Base-by-base conservation (phyloP, 768 basidiomycete species). In the Artomyces pyxidatus region DNA sequence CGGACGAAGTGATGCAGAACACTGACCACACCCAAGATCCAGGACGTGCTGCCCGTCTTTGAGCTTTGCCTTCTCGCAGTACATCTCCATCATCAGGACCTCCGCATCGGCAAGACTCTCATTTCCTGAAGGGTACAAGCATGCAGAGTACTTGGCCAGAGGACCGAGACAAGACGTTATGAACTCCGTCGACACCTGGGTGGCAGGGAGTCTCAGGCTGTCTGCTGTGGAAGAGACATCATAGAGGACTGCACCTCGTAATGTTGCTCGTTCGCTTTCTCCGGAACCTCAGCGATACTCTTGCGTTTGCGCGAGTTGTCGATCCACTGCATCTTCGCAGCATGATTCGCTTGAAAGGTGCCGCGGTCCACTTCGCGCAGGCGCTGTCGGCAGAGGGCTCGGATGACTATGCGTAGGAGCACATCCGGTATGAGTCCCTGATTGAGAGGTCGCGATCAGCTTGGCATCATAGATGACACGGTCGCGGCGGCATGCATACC, bases 211-310 rank as follows among this genome's bases (percentile, higher is more conserved):
- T 29, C 19, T 47, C 1, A n/a, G 37, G 21, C 16, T n/a, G n/a
- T n/a, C n/a, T n/a, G n/a, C 21, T 21, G 1, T 38, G 27, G 4
- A 12, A 28, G 1, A 37, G 44, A 42, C 23, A 48, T 22, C 28
- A 19, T 14, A 29, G 5, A 30, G 25, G 11, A 61, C n/a, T n/a
- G 55, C 49, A 81, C 83, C 68, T 86, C 83, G 61, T 86, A 86
- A 58, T 86, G 83, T 61, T 85, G 84, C 58, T 85, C 79, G 54
- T 87, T 86, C 17, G 83, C 84, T 58, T 81, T 81, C 32, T 78
- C 73, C 1, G 82, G 74, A 10, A 76, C 70, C 51, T 77, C 80
- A 3, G 83, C 82, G 50, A 85, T 84, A 25, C 68, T 71, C 3
- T 54, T 58, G 14, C 77, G 65, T 0, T 68, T 65, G 19, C 74